These are phyloP conservation scores for Pouteria glomerata DNA, from an alignment of 148 eudicot species.

Conservation along the genomic window DNA sequence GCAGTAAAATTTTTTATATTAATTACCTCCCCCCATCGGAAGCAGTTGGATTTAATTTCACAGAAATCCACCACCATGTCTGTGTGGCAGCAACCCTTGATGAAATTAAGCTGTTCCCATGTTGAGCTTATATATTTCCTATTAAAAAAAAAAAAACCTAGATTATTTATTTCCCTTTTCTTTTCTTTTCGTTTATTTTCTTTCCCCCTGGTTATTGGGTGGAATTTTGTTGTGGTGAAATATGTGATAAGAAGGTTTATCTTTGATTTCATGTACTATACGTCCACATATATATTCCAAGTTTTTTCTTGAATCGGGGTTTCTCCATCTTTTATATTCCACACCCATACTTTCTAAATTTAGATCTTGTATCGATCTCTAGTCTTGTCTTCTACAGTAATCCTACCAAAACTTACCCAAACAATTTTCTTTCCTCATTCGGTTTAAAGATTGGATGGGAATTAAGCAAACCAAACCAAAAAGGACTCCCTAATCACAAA, in stretches of 20 bases:
- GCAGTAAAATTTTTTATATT: not conserved
- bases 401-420: conserved; percentile 21
- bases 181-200: not conserved
- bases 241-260: not conserved
- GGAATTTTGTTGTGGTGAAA: not conserved
- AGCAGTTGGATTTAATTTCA: conserved; percentile 2
- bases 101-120: not conserved
- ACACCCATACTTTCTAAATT: conserved; percentile 27
- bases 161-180: not conserved
- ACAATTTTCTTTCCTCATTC: conserved; percentile 32
- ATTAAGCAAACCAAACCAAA: conserved; percentile 15
- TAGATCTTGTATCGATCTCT: conserved; percentile 23
- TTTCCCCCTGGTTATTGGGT: not conserved
- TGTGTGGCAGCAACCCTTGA: too few species aligned
- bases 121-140: not conserved
- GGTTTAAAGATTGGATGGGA: conserved; percentile 6
- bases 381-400: conserved; percentile 69
- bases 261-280: conserved; percentile 36
- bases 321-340: conserved; percentile 17
- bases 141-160: not conserved
- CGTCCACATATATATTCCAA: too few species aligned
- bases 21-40: not conserved
- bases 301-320: conserved; percentile 27
- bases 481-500: conserved; percentile 7
- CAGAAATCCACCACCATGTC: too few species aligned